Evolutionary conservation across 106 monocot species (phyloP), one percentile per base, ranked within the genome.

Genomic region (Acorus gramineus): DNA sequence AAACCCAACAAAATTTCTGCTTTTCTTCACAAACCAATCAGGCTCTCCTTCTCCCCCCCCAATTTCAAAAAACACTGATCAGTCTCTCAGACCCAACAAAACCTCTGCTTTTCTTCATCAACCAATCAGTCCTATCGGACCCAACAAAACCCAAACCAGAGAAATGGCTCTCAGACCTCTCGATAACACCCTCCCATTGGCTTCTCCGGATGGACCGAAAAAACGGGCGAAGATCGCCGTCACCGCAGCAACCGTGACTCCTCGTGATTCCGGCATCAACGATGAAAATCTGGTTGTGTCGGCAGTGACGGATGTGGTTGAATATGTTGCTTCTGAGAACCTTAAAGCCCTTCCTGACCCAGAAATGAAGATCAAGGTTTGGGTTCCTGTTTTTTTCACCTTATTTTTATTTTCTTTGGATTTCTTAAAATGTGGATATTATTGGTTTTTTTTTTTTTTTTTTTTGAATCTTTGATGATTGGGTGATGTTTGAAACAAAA

Each of bases 161-260:
- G 28, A 64, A 59, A 93, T 93, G 93, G 93, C 89, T 4, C 85
- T 93, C 45, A 70, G 93, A 67, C 77, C 86, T 47, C 74, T 89
- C 57, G 83, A 93, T 72, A 89, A 89, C 52, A 28, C 28, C 28
- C 77, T 89, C 14, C 86, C 86, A 28, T 28, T 28, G 6, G 12
- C 62, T 5, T 7, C 53, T 45, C 28, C 28, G 28, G 28, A 28
- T 1, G 63, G 93, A 52, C 85, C 93, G 45, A 86, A 77, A 70
- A 93, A 93, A 81, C 28, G 28, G 28, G 28, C 28, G 28, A 28
- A 28, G 28, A 28, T 28, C 28, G 0, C 28, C 1, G 28, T 28
- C 28, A 28, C 28, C 28, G 28, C 28, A 0, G 28, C 46, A 52
- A 50, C 66, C 46, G 44, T 59, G 42, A 11, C 44, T 8, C 64